Base-by-base conservation (phyloP, 495 filamentous ascomycete species). In the Cudoniella acicularis region DNA sequence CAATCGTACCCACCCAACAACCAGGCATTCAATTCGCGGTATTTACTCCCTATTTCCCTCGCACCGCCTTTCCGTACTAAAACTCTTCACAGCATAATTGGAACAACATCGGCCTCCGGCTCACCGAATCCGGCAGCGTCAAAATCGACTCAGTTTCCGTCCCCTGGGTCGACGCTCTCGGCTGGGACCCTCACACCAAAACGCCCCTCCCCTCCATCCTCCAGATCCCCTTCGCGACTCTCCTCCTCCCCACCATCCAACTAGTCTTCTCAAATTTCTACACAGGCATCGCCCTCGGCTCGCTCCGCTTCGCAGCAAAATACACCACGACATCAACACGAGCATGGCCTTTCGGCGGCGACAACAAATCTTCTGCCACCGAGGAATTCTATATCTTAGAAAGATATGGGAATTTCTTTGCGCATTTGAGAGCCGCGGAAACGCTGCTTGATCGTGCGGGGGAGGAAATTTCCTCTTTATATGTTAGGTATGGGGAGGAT, bases 191-290 rank as follows among this genome's bases (percentile, higher is more conserved):
- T 0, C 52, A 56, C 1, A 73, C 72, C 23, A 77, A 79, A 64
- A 62, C 70, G 24, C 81, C 80, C 0, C 67, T 75, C 16, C 70
- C 75, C 1, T 72, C 73, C 23, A 57, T 78, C 1, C 65, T 84
- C 47, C 60, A 69, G 20, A 76, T 80, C 61, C 73, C 75, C 2
- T 85, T 77, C 54, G 75, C 75, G 3, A 76, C 70, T 36, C 60
- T 85, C 18, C 67, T 84, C 10, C 75, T 85, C 0, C 82, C 82
- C 17, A 82, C 79, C 11, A 83, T 86, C 61, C 83, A 85, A 61
- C 77, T 85, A 0, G 79, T 84, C 56, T 87, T 85, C 69, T 73
- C 71, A 57, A 84, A 84, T 63, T 83, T 87, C 67, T 84, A 87
- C 65, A 71, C 85, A 16, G 83, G 83, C 36, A 84, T 85, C 52